Conservation (phyloP, 78 protist species). For the Dictyostelium citrinum region DNA sequence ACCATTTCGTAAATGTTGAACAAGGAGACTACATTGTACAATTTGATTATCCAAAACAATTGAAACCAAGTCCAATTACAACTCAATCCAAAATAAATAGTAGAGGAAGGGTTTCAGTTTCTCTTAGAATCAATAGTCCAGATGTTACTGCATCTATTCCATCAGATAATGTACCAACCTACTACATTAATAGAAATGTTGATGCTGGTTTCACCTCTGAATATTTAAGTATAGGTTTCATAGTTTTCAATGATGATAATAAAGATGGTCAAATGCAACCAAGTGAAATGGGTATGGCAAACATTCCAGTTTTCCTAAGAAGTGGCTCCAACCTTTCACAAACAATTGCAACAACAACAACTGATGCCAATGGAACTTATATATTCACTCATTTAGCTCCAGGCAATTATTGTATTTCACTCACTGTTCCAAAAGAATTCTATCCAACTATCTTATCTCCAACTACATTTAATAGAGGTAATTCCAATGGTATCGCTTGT, state of each 20-base stretch:
- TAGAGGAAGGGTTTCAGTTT: background rate
- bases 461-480: background rate
- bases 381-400: background rate
- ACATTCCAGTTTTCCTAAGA: background rate
- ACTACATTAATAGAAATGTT: background rate
- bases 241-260: background rate
- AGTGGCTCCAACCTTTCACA: background rate
- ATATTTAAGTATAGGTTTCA: background rate
- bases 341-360: background rate
- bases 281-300: background rate
- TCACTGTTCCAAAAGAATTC: background rate
- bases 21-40: slow-evolving; percentile 19
- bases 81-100: background rate
- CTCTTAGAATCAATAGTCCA: background rate
- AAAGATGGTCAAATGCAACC: slow-evolving; percentile 8
- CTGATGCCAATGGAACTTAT: slow-evolving; percentile 6
- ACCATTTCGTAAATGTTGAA: background rate
- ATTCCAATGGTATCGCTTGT: background rate
- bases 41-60: background rate
- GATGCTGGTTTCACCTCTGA: slow-evolving; percentile 30
- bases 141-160: background rate
- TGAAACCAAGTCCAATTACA: background rate
- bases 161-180: background rate
- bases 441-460: background rate
- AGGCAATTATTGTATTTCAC: background rate